Percentiles rank a stretch among this genome's conserved stretches.
These are phyloP conservation scores for Microcyclosporella mali DNA, from an alignment of 2,329 filamentous ascomycete genomes.

Conservation along the genomic window DNA sequence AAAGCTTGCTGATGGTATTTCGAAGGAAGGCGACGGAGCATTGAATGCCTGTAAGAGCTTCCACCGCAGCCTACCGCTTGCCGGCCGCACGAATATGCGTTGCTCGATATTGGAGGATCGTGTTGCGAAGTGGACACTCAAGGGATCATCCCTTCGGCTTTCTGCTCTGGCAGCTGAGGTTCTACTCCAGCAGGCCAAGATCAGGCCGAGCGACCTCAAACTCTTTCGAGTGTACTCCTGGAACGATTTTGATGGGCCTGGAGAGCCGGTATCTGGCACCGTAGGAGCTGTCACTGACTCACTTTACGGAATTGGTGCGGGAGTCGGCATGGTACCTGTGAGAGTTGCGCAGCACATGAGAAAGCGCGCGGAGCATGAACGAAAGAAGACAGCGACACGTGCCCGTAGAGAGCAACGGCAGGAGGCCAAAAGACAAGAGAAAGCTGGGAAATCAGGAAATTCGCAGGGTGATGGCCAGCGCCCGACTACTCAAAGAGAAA, in stretches of 20 bases:
- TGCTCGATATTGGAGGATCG: conserved; percentile 60
- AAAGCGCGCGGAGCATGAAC: conserved; percentile 48
- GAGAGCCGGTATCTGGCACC: conserved; percentile 63
- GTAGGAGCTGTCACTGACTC: conserved; percentile 57
- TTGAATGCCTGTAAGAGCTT: conserved; percentile 63
- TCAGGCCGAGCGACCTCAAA: conserved; percentile 58
- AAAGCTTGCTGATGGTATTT: conserved; percentile 57
- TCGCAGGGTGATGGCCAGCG: conserved; percentile 3
- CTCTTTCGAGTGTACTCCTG: conserved; percentile 59
- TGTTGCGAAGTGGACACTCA: conserved; percentile 61
- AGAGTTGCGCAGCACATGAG: conserved; percentile 54
- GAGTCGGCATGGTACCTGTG: conserved; percentile 59
- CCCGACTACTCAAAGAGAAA: conserved; percentile 14
- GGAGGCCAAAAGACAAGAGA: not conserved
- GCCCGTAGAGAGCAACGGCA: conserved; percentile 21
- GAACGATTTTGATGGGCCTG: conserved; percentile 71
- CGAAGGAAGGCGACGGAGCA: conserved; percentile 61
- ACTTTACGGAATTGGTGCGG: conserved; percentile 54
- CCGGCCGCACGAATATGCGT: conserved; percentile 46
- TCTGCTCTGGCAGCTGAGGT: conserved; percentile 61
- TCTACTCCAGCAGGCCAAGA: conserved; percentile 54
- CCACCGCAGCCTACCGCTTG: conserved; percentile 53
- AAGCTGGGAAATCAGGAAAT: not conserved
- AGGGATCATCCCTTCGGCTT: conserved; percentile 54
- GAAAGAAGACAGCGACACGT: conserved; percentile 39